Conservation (phyloP, 768 basidiomycete genomes). For the Sarcomyxa edulis region DNA sequence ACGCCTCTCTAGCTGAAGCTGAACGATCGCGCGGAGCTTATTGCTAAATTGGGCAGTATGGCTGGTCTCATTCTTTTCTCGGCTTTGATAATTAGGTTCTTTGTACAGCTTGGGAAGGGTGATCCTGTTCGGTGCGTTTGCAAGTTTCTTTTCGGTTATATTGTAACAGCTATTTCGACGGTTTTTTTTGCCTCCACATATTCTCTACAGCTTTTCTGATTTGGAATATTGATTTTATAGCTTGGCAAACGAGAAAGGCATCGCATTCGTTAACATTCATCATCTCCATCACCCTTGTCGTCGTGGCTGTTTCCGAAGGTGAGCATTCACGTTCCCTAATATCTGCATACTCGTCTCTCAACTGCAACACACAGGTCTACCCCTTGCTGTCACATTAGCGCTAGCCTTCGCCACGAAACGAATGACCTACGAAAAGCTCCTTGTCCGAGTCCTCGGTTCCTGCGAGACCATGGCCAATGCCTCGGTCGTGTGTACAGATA, state of each 20-base stretch:
- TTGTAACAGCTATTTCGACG: too few species aligned
- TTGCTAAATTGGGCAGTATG: slow-evolving; percentile 83
- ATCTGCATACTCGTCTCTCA: neutral
- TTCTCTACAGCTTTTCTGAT: neutral
- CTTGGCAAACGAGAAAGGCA: slow-evolving; percentile 76
- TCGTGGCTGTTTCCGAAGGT: slow-evolving; percentile 87
- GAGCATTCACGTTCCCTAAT: too few species aligned
- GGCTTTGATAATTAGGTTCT: slow-evolving; percentile 90
- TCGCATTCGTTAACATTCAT: too few species aligned
- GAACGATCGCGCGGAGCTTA: slow-evolving; percentile 89
- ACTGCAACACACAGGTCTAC: neutral
- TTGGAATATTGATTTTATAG: slow-evolving; percentile 29
- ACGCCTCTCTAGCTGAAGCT: slow-evolving; percentile 94
- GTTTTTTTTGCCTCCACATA: neutral
- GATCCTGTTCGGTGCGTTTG: slow-evolving; percentile 56
- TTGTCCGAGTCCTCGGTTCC: slow-evolving; percentile 92
- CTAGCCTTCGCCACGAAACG: slow-evolving; percentile 96
- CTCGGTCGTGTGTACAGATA: slow-evolving; percentile 92
- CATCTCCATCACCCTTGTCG: slow-evolving; percentile 91
- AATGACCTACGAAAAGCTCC: slow-evolving; percentile 94
- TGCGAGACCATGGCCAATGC: slow-evolving; percentile 99
- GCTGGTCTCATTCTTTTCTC: slow-evolving; percentile 80
- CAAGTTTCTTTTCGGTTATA: too few species aligned
- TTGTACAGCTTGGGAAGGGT: slow-evolving; percentile 73
- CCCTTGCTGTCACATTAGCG: slow-evolving; percentile 48